Base-by-base conservation (phyloP, 1,284 basidiomycete genomes). In the Malassezia equina region DNA sequence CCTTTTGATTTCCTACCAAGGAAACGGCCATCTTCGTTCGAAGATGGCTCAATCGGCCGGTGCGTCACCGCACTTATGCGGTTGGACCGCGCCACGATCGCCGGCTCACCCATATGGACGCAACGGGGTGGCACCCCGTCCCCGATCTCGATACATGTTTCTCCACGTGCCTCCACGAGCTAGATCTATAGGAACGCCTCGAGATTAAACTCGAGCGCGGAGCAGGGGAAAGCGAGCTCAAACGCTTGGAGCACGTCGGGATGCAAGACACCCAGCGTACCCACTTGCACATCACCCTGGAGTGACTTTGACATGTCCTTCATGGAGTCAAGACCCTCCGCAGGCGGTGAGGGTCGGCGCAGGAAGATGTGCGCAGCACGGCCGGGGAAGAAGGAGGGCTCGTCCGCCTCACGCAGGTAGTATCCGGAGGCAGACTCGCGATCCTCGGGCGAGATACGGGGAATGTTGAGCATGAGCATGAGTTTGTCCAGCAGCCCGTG, bases 391-490 rank as follows among this genome's bases (percentile, higher is more conserved):
- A 86, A 98, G 44, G 88, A 87, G 0, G 85, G 80, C 76, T 94
- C 89, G 90, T 83, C 79, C 15, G 81, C 82, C 75, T 90, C 86
- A 72, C 85, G 83, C 75, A 99, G 85, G 76, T 93, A 96, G 77
- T 96, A 99, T 4, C 93, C 94, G 53, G 78, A 73, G 15, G 81
- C 82, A 55, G 81, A 78, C 39, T 71, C 75, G 62, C 32, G 29
- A 5, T 60, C 59, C 15, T 84, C 82, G 27, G 78, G 81, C 41
- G 79, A 77, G 59, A 95, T 86, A 64, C 84, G 81, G 29, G 88
- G 86, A 42, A 98, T 82, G 62, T 90, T 89, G 23, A 99, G 79
- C 80, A 91, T 88, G 73, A 86, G 84, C 93, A 99, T 96, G 49
- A 89, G 80, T 45, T 90, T 80, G 76, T 96, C 91, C 61, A 99